phyloP scores from a whole-genome alignment of 2,329 filamentous ascomycete genomes.

The Ilyonectria sp. region DNA sequence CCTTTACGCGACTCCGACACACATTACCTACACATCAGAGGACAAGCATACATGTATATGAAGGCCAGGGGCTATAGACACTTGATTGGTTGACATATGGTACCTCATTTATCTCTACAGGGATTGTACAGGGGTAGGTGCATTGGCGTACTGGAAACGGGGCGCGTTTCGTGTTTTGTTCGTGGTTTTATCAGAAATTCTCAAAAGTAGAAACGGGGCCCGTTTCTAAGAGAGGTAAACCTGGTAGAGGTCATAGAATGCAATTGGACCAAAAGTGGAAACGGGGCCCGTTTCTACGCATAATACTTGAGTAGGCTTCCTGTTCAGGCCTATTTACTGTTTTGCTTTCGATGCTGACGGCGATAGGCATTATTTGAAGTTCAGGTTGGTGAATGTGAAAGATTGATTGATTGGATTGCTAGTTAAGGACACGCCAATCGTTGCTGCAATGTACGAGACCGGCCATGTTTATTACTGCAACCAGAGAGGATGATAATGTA shows the following conservation, averaged over 20 bases:
- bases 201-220: neutral
- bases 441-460: neutral
- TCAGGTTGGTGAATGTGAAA: neutral
- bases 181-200: neutral
- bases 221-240: no score
- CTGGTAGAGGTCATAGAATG: no score
- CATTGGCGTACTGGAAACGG: neutral
- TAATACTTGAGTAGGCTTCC: no score
- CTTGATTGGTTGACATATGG: neutral
- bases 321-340: no score
- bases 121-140: neutral
- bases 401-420: neutral
- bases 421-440: neutral
- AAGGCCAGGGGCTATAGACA: neutral
- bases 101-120: no score
- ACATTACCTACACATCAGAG: no score
- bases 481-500: neutral
- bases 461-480: neutral
- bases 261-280: no score
- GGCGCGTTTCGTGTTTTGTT: conserved; percentile 2
- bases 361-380: no score
- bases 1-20: no score
- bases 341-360: no score
- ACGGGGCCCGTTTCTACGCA: no score
- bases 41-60: no score